phyloP scores from a whole-genome alignment of 129 eudicot species.

The Helianthus annuus region DNA sequence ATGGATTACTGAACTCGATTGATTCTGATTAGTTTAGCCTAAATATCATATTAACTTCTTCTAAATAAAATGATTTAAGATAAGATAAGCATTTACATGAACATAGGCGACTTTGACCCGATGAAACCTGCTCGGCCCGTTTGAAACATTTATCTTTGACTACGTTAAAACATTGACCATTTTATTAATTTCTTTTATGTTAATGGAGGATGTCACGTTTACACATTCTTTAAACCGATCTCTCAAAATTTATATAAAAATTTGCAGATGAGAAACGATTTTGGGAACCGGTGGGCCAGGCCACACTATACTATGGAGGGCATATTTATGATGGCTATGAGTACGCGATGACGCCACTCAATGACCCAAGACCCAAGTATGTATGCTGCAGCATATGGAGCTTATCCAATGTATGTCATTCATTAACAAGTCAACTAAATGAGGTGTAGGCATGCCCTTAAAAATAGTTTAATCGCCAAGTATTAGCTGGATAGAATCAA shows the following conservation, averaged over 20 bases:
- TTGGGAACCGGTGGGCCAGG: conserved; percentile 78
- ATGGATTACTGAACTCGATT: no score
- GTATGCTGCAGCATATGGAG: conserved; percentile 81
- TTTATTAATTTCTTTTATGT: background rate
- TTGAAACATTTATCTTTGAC: background rate
- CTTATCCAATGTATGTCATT: conserved; percentile 74
- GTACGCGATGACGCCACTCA: conserved; percentile 66
- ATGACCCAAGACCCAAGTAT: conserved; percentile 87
- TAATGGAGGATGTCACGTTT: background rate
- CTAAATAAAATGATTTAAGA: background rate
- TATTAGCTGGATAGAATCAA: conserved; percentile 9
- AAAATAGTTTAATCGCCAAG: conserved; percentile 3
- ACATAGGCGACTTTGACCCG: background rate
- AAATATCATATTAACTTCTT: background rate
- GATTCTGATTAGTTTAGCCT: no score
- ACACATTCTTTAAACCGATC: background rate
- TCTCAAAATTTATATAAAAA: background rate
- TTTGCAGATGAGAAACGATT: conserved; percentile 65
- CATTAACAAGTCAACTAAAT: conserved; percentile 58
- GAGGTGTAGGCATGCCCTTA: background rate
- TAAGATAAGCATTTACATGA: background rate
- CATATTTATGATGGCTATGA: conserved; percentile 74
- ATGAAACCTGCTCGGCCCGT: no score
- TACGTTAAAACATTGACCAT: background rate
- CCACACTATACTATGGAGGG: conserved; percentile 67